These are phyloP conservation scores for Auricularia auricula-judae DNA, from an alignment of 768 basidiomycete species.

Conservation along the genomic window DNA sequence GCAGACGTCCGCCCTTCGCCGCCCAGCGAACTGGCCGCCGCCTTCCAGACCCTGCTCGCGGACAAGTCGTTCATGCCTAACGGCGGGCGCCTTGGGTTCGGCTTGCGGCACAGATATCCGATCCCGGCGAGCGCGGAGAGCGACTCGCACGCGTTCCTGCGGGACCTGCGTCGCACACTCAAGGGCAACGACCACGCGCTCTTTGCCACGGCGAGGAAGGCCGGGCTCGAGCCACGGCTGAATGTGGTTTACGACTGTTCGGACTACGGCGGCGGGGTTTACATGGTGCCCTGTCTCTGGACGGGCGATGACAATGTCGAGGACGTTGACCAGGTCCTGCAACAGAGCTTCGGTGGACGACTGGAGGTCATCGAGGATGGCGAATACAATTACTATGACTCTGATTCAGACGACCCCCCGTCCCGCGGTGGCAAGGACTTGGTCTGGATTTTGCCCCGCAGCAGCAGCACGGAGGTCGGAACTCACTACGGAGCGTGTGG, in stretches of 20 bases:
- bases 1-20: background rate
- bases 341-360: background rate
- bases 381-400: background rate
- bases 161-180: background rate
- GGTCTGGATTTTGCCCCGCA: background rate
- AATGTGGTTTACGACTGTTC: background rate
- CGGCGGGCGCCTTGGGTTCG: slow-evolving; percentile 31
- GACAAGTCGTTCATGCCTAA: slow-evolving; percentile 25
- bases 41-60: slow-evolving; percentile 19
- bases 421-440: background rate
- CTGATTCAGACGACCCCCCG: background rate
- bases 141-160: background rate
- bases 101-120: slow-evolving; percentile 27
- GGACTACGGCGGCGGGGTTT: background rate
- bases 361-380: background rate
- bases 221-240: background rate
- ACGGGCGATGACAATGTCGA: background rate
- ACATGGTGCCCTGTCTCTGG: background rate
- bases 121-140: slow-evolving; percentile 7
- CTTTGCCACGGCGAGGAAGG: background rate
- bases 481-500: background rate
- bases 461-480: background rate
- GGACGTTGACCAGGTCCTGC: background rate
- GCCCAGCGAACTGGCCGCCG: background rate
- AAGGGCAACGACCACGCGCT: background rate